These are phyloP conservation scores for Ophiostoma perfectum DNA, from an alignment of 2,329 filamentous ascomycete species.

Conservation along the genomic window DNA sequence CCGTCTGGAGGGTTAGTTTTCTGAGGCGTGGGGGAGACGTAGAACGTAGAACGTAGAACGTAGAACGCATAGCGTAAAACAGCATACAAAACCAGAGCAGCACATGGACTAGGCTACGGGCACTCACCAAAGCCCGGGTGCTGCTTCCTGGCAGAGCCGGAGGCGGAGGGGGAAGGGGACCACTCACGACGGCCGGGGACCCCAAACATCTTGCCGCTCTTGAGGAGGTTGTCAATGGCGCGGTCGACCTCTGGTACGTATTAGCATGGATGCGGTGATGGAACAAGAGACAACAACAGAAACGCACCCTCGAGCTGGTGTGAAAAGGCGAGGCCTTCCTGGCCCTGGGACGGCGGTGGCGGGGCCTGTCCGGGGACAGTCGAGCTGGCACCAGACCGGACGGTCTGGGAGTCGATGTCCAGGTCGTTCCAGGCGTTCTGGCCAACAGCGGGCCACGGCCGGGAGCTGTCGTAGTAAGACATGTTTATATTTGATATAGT, in stretches of 20 bases:
- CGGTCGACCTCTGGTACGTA: conserved; percentile 75
- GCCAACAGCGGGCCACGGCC: conserved; percentile 30
- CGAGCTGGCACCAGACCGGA: conserved; percentile 34
- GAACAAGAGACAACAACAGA: neutral
- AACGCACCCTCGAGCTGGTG: conserved; percentile 38
- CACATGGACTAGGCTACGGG: conserved; percentile 10
- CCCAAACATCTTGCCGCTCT: conserved; percentile 90
- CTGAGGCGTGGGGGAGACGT: neutral
- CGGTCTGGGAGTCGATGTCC: conserved; percentile 29
- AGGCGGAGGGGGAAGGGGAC: conserved; percentile 50
- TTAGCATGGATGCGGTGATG: neutral
- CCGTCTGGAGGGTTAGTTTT: conserved; percentile 50
- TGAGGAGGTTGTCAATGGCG: conserved; percentile 89
- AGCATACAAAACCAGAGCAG: conserved; percentile 25
- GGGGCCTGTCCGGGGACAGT: conserved; percentile 34
- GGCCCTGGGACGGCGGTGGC: conserved; percentile 24
- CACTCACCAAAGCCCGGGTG: conserved; percentile 55
- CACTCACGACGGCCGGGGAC: conserved; percentile 71
- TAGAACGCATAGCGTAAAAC: neutral
- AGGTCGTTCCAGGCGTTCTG: conserved; percentile 31
- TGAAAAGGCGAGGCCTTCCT: conserved; percentile 31
- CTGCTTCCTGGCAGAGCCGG: conserved; percentile 46
- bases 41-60: too few relatives aligned
- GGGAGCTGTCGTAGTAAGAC: conserved; percentile 32
- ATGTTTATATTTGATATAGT: conserved; percentile 22